Base-by-base conservation (phyloP, 2,329 filamentous ascomycete genomes). In the Hymenotorrendiella dingleyae region DNA sequence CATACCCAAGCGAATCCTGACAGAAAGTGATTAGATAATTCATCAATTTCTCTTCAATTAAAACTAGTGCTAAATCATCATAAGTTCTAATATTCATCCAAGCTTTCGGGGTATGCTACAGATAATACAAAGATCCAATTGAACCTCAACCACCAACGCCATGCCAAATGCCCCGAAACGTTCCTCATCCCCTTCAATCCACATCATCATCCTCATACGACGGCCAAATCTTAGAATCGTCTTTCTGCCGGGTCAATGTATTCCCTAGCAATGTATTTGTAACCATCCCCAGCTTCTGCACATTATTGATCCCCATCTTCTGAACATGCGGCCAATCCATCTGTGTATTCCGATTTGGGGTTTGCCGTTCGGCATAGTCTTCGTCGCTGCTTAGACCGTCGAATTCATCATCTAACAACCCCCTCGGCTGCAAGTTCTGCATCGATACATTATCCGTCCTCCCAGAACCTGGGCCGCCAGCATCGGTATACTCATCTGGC, bases 191-290 rank as follows among this genome's bases (percentile, higher is more conserved):
- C 5, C 17, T 11, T 36, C 35, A 60, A 49, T 60, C 57, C 12
- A 60, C 57, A 8, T 47, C 54, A 19, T 58, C 58, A 38, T 58
- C n/a, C n/a, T n/a, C 57, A 19, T 49, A 34, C 6, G 48, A 53
- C 49, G 54, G 53, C 56, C 53, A 58, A 14, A 46, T 53, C 28
- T 48, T 50, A 2, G 43, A 40, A 46, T 60, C 53, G 26, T 59
- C 55, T 28, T 59, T 59, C 43, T 58, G 51, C 36, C 56, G 49
- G 7, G 56, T 52, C 14, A 60, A 30, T 4, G 56, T 60, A 45
- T 58, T 60, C n/a, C 57, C 58, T 8, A 60, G 36, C 26, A 61
- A 45, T 8, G 52, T 59, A 47, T 58, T 62, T 19, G 59, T 59
- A 7, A 59, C 53, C 16, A 60, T 41, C 5, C 55, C 56, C 26